These are phyloP conservation scores for Lodderomyces jiufengensis DNA, from an alignment of 1,139 yeast genomes.

Conservation along the genomic window DNA sequence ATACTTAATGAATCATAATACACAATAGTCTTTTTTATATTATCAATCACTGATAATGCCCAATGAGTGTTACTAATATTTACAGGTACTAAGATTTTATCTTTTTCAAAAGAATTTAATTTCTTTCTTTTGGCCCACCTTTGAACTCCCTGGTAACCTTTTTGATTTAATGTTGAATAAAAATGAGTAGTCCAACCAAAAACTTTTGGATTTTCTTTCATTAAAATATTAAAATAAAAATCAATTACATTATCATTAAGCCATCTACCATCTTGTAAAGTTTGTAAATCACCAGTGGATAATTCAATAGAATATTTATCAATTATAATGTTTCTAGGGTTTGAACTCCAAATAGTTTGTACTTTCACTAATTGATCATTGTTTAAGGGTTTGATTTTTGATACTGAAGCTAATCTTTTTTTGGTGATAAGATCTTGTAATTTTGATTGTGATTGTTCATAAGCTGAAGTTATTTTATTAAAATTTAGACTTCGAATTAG, in stretches of 20 bases:
- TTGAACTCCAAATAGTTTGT: conserved; percentile 21
- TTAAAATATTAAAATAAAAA: conserved; percentile 64
- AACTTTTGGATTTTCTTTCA: conserved; percentile 33
- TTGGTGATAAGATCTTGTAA: conserved; percentile 16
- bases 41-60: conserved; percentile 83
- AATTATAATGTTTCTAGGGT: conserved; percentile 18
- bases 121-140: conserved; percentile 90
- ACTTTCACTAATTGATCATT: conserved; percentile 21
- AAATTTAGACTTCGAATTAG: conserved; percentile 17
- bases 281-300: conserved; percentile 60
- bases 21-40: conserved; percentile 51
- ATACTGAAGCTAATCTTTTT: conserved; percentile 14
- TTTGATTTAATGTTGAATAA: conserved; percentile 62
- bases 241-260: conserved; percentile 89
- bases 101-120: conserved; percentile 59
- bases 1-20: conserved; percentile 78
- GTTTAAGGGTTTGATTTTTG: conserved; percentile 15
- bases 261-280: conserved; percentile 75
- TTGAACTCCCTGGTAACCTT: conserved; percentile 79
- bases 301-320: conserved; percentile 53
- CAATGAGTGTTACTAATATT: conserved; percentile 84
- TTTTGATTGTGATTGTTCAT: conserved; percentile 14
- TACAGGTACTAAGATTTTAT: conserved; percentile 75
- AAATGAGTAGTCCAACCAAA: conserved; percentile 88
- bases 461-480: conserved; percentile 16